A percentile compares a stretch with the other conserved stretches of the same genome.
Evolutionary conservation across 768 basidiomycete genomes (phyloP).

Genomic region (Podaxis sp.): DNA sequence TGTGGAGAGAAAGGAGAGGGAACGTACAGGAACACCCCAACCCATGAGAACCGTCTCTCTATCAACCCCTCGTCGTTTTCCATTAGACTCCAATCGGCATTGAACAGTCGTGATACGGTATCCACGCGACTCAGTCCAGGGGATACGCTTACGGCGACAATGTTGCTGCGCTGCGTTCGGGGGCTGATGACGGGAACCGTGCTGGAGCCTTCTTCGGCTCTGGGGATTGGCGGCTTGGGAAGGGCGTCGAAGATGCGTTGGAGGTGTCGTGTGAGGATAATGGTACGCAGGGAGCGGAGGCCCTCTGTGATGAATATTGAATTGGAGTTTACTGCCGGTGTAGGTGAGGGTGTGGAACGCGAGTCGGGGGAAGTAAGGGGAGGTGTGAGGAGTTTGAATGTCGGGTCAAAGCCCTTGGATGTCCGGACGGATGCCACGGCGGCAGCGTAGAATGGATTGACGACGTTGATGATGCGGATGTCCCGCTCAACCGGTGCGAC

Average conservation of each 20-base stretch:
- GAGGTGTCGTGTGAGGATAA: constrained; percentile 72
- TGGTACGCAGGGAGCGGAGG: constrained; percentile 58
- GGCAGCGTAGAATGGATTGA: constrained; percentile 91
- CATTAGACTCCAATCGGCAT: constrained; percentile 38
- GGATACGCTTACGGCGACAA: constrained; percentile 70
- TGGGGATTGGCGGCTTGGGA: constrained; percentile 45
- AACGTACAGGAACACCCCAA: constrained; percentile 53
- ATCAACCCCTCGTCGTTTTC: constrained; percentile 15
- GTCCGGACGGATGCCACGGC: constrained; percentile 45
- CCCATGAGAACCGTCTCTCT: constrained; percentile 32
- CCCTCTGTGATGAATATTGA: constrained; percentile 62
- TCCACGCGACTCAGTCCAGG: constrained; percentile 77
- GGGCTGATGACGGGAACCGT: constrained; percentile 36
- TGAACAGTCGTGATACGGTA: constrained; percentile 58
- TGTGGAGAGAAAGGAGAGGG: not conserved
- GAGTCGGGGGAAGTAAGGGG: constrained; percentile 23
- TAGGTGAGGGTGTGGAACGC: not conserved
- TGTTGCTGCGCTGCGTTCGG: constrained; percentile 62
- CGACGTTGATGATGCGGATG: constrained; percentile 83
- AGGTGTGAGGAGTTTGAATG: constrained; percentile 23
- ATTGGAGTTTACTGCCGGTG: constrained; percentile 14
- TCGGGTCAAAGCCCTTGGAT: constrained; percentile 15
- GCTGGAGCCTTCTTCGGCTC: constrained; percentile 34
- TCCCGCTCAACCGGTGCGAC: constrained; percentile 86
- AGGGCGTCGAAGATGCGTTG: constrained; percentile 85